Evolutionary conservation across 2,329 filamentous ascomycete species (phyloP).

Genomic region (Alternaria angustiovoidea): DNA sequence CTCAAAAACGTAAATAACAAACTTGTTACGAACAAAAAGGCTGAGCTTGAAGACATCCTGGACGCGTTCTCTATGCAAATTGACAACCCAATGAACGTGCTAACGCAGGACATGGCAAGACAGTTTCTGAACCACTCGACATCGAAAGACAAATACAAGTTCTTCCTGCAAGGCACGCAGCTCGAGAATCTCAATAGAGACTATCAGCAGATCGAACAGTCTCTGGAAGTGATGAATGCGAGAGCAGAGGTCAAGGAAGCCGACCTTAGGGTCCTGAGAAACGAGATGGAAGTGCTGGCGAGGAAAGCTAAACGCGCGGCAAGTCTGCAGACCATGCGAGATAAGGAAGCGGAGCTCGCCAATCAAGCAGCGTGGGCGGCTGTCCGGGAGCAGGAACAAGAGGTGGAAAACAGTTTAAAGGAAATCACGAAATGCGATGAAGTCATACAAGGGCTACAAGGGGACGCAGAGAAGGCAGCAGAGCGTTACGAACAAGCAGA

Average conservation of each 20-base stretch:
- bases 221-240: conserved; percentile 73
- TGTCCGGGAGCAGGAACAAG: conserved; percentile 76
- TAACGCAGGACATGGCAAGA: conserved; percentile 93
- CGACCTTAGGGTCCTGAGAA: conserved; percentile 69
- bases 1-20: conserved; percentile 77
- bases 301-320: conserved; percentile 71
- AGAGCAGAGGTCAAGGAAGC: conserved; percentile 69
- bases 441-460: conserved; percentile 59
- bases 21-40: conserved; percentile 81
- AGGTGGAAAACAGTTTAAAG: conserved; percentile 36
- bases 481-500: conserved; percentile 56
- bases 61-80: conserved; percentile 95
- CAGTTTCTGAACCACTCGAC: conserved; percentile 90
- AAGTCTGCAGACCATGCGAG: conserved; percentile 70
- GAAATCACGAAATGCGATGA: conserved; percentile 50
- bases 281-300: conserved; percentile 67
- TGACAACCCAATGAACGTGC: conserved; percentile 93
- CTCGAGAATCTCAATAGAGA: conserved; percentile 91
- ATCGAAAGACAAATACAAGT: conserved; percentile 88
- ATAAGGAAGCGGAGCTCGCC: conserved; percentile 65
- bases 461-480: conserved; percentile 55
- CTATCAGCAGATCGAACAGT: conserved; percentile 83
- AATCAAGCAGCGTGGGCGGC: conserved; percentile 86
- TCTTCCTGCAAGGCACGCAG: conserved; percentile 94
- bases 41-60: conserved; percentile 88